These are phyloP conservation scores for Ogataea haglerorum DNA, from an alignment of 805 yeast species.

Conservation along the genomic window DNA sequence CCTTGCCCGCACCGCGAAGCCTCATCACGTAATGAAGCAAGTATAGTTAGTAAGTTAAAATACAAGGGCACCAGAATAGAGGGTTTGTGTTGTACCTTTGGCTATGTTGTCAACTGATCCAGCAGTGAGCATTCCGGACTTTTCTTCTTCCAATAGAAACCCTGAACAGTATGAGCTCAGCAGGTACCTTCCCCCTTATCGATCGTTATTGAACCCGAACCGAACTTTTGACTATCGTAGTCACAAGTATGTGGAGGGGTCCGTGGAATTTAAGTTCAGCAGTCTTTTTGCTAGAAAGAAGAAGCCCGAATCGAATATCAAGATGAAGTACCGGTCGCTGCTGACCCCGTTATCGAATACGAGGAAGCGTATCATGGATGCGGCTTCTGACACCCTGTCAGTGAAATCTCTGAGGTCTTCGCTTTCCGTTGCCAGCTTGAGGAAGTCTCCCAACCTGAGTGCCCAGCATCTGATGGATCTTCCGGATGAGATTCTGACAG, in stretches of 20 bases:
- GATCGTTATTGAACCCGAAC: conserved; percentile 48
- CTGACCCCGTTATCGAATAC: conserved; percentile 34
- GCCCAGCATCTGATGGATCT: conserved; percentile 25
- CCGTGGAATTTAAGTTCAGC: conserved; percentile 18
- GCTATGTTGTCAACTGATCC: not conserved
- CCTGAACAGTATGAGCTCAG: conserved; percentile 18
- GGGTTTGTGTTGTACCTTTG: conserved; percentile 2
- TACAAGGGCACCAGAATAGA: not conserved
- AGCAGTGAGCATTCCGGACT: conserved; percentile 4
- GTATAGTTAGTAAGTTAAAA: not conserved
- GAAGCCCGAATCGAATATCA: conserved; percentile 24
- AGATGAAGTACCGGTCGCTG: conserved; percentile 48
- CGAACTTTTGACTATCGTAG: conserved; percentile 49
- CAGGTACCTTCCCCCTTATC: conserved; percentile 46
- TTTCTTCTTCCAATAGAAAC: not conserved
- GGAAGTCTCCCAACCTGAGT: conserved; percentile 6
- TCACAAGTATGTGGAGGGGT: conserved; percentile 36
- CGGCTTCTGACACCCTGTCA: conserved; percentile 42
- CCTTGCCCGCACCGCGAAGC: conserved; percentile 13
- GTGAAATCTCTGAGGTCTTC: conserved; percentile 36
- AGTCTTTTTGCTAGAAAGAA: conserved; percentile 11
- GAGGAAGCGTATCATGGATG: conserved; percentile 32
- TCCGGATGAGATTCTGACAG: conserved; percentile 43
- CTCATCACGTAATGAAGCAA: conserved; percentile 1
- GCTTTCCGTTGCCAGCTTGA: conserved; percentile 15